Evolutionary conservation across 176 grass and related monocot species (phyloP).

Genomic region (Chloris gayana): DNA sequence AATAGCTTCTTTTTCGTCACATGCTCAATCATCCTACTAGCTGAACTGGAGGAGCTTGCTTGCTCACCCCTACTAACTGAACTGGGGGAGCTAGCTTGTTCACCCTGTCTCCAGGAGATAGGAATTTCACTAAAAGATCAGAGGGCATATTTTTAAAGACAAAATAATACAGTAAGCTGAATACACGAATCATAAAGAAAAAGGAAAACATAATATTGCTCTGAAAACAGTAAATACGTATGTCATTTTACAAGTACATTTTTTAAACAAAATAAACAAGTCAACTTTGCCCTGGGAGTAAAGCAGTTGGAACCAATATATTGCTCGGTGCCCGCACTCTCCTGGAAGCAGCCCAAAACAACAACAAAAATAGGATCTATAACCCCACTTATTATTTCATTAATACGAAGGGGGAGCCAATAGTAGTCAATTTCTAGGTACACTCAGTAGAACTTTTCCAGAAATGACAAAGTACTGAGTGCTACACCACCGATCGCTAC

Average conservation of each 20-base stretch:
- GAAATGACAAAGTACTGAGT: neutral
- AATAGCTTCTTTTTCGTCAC: too few species aligned
- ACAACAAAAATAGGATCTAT: neutral
- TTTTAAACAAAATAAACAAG: too few species aligned
- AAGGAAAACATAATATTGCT: too few species aligned
- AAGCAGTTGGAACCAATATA: too few species aligned
- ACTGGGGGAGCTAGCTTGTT: too few species aligned
- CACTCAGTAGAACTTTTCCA: slow-evolving; percentile 5
- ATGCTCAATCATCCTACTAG: neutral
- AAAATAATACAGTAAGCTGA: neutral
- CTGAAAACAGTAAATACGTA: neutral
- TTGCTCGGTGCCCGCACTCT: too few species aligned
- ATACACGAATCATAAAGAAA: too few species aligned
- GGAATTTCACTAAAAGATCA: neutral
- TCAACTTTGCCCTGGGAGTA: too few species aligned
- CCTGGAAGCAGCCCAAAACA: neutral
- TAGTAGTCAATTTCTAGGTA: slow-evolving; percentile 7
- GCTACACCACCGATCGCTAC: slow-evolving; percentile 6
- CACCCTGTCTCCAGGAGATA: too few species aligned
- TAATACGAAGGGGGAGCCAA: neutral
- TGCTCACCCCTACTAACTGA: too few species aligned
- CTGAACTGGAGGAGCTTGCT: neutral
- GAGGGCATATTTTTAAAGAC: neutral
- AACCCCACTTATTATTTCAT: slow-evolving; percentile 29
- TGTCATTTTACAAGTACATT: neutral